Percentiles rank a stretch among this genome's conserved stretches.
Evolutionary conservation across 768 basidiomycete species (phyloP).

Genomic region (Mycena rosella): DNA sequence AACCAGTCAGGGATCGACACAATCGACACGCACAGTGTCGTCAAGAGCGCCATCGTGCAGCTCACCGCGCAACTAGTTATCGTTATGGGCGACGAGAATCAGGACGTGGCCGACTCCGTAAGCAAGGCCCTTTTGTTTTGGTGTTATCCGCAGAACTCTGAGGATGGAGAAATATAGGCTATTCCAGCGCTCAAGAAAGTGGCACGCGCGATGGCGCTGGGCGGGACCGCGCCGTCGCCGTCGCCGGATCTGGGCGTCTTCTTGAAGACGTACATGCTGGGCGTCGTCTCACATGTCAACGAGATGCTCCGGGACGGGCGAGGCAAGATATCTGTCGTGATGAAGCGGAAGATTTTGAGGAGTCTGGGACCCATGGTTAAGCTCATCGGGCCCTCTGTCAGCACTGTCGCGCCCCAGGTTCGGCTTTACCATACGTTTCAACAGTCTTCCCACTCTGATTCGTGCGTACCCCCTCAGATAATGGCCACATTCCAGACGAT

Average conservation of each 20-base stretch:
- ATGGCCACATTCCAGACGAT: constrained; percentile 97
- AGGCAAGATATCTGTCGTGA: constrained; percentile 75
- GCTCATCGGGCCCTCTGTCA: constrained; percentile 78
- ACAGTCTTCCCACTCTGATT: background rate
- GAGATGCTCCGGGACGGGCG: constrained; percentile 88
- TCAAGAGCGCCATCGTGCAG: constrained; percentile 76
- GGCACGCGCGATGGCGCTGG: constrained; percentile 58
- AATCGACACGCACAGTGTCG: constrained; percentile 62
- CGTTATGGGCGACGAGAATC: constrained; percentile 78
- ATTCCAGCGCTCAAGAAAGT: constrained; percentile 54
- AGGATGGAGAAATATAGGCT: constrained; percentile 46
- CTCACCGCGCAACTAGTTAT: constrained; percentile 84
- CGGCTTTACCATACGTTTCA: constrained; percentile 37
- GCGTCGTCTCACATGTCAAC: constrained; percentile 86
- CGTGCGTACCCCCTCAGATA: constrained; percentile 64
- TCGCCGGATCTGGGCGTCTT: constrained; percentile 65
- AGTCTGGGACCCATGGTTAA: constrained; percentile 81
- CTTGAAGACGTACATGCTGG: constrained; percentile 83
- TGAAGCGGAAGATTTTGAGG: constrained; percentile 84
- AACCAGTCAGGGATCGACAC: constrained; percentile 54
- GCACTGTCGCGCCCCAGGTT: constrained; percentile 90
- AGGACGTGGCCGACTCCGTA: constrained; percentile 59
- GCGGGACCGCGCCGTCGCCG: constrained; percentile 43
- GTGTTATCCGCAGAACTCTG: background rate
- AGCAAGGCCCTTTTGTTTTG: constrained; percentile 49